Evolutionary conservation across 2,329 filamentous ascomycete species (phyloP), one percentile per base, ranked within the genome.

Genomic region (Trichothecium sympodiale): DNA sequence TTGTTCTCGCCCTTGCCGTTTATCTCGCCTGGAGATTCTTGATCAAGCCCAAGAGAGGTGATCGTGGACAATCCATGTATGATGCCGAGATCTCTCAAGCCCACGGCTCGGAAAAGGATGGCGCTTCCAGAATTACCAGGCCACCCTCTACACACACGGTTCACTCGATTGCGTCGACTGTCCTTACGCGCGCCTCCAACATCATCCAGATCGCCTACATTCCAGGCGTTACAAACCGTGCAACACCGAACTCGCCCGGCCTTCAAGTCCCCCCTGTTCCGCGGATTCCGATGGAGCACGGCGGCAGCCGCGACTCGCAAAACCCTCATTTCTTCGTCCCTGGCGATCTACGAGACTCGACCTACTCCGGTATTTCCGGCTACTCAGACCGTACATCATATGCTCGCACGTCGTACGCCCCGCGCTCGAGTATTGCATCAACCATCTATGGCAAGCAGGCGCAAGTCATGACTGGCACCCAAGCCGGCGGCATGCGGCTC

Each of bases 201-300:
- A 89, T 98, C 55, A 98, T 98, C 50, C 91, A 96, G 62, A 98
- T 98, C 60, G 91, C 91, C 38, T 98, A 96, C 59, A 96, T 98
- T 46, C 91, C 91, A 12, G 91, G 91, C 41, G 88, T 96, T 50
- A 95, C 86, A 41, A 95, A 95, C 62, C 77, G 89, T 46, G 87
- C 88, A 10, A 79, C 80, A 7, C 83, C 84, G 5, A 80, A 82
- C n/a, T 89, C 86, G 1, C 84, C 85, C 3, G 31, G 31, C 13
- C 65, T 86, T 15, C 72, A 89, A 34, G 83, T 93, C 4, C 87
- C 88, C n/a, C 89, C 89, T 0, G 88, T 98, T 4, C 91, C 91
- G 29, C 87, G 89, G 13, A 86, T 96, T 42, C 89, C 91, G 32
- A 77, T 74, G 47, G 67, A 73, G 28, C 66, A 77, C 37, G 74